These are phyloP conservation scores for Coleophoma crateriformis DNA, from an alignment of 2,329 filamentous ascomycete species.

Conservation along the genomic window DNA sequence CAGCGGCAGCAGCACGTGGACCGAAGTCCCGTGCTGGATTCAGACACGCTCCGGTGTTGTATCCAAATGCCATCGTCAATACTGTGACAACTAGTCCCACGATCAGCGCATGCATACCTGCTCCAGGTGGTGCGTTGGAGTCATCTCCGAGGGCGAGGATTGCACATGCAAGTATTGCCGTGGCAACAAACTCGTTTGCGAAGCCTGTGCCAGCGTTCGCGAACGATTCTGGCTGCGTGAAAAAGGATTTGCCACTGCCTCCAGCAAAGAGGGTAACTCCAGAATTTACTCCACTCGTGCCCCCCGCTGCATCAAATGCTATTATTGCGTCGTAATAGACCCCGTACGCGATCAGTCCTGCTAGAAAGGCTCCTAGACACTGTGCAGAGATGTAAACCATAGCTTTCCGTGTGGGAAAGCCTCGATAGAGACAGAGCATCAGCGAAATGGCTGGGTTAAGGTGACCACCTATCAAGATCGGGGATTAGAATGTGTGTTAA, in stretches of 20 bases:
- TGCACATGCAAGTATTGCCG: conserved; percentile 29
- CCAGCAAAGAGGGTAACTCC: neutral
- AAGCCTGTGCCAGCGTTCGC: conserved; percentile 31
- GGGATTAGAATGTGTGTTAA: too few species aligned
- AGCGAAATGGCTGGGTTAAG: conserved; percentile 13
- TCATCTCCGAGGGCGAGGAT: conserved; percentile 37
- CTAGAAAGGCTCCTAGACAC: conserved; percentile 10
- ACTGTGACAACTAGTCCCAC: conserved; percentile 32
- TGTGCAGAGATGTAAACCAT: conserved; percentile 9
- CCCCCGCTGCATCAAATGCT: conserved; percentile 1
- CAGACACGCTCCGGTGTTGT: conserved; percentile 37
- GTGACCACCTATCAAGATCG: conserved; percentile 3
- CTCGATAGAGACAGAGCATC: conserved; percentile 10
- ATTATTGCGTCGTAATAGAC: conserved; percentile 10
- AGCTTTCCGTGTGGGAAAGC: conserved; percentile 11
- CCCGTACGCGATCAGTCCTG: conserved; percentile 6
- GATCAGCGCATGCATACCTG: conserved; percentile 42
- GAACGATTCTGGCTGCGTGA: conserved; percentile 3
- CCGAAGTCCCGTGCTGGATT: conserved; percentile 42
- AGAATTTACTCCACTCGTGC: neutral
- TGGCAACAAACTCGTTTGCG: conserved; percentile 36
- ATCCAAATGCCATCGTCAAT: conserved; percentile 30
- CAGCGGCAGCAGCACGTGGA: conserved; percentile 36
- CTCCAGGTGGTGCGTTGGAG: conserved; percentile 36
- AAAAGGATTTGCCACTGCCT: conserved; percentile 4